Percentiles rank a stretch among this genome's conserved stretches.
Conservation (phyloP, 164 flowering plant species). For the Chimonanthus praecox region DNA sequence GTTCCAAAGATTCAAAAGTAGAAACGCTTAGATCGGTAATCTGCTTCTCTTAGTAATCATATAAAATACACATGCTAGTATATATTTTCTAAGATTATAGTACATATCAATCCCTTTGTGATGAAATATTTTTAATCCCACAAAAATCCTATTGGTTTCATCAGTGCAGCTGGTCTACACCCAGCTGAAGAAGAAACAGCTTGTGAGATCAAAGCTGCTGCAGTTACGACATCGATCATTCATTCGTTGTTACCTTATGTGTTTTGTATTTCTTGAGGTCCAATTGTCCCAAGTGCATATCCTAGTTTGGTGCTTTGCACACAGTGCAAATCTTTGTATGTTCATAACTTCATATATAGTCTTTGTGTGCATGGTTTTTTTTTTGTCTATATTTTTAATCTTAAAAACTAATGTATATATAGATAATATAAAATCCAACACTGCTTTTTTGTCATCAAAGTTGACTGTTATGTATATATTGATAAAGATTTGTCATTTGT, state of each 20-base stretch:
- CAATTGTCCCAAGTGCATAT: not conserved
- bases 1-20: constrained; percentile 54
- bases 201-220: not conserved
- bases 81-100: not conserved
- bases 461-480: constrained; percentile 1
- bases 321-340: not conserved
- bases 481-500: not conserved
- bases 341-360: not conserved
- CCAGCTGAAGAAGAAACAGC: not conserved
- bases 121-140: not conserved
- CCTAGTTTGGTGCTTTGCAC: not conserved
- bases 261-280: not conserved
- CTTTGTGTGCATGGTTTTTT: not conserved
- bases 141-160: not conserved
- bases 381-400: not conserved
- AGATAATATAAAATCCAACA: not conserved
- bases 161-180: not conserved
- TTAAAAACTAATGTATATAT: not conserved
- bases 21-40: constrained; percentile 36
- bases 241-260: not conserved
- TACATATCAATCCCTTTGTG: not conserved
- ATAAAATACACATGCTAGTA: not conserved
- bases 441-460: not conserved
- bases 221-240: not conserved
- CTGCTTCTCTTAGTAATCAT: not conserved